phyloP scores from a whole-genome alignment of 2,329 filamentous ascomycete genomes.

The Aspergillus fijiensis region DNA sequence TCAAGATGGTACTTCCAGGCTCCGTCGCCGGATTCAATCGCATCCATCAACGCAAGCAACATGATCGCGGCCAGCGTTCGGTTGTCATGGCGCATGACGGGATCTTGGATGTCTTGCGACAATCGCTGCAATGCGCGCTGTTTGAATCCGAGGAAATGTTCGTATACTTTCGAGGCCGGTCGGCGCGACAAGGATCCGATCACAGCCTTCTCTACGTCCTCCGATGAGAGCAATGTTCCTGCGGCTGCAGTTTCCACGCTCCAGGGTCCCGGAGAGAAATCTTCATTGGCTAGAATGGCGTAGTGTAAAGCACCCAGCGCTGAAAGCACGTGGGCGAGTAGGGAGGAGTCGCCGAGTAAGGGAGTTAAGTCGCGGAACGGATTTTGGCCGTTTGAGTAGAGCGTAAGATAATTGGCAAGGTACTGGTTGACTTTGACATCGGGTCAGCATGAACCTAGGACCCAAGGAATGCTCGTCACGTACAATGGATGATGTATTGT shows the following conservation, averaged over 20 bases:
- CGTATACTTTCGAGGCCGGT: conserved; percentile 38
- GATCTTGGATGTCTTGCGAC: conserved; percentile 32
- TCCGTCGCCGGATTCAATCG: conserved; percentile 52
- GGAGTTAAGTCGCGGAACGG: conserved; percentile 51
- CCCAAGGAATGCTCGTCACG: conserved; percentile 13
- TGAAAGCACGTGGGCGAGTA: conserved; percentile 48
- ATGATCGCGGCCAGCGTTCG: conserved; percentile 48
- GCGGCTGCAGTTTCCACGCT: conserved; percentile 21
- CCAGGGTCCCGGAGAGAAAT: conserved; percentile 37
- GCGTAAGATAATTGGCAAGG: conserved; percentile 47
- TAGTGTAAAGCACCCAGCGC: conserved; percentile 52
- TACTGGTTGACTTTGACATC: conserved; percentile 33
- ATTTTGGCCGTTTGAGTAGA: conserved; percentile 50
- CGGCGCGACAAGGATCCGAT: conserved; percentile 31
- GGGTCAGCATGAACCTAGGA: conserved; percentile 17
- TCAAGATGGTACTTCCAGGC: conserved; percentile 54
- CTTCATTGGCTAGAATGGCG: conserved; percentile 39
- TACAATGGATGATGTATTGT: conserved; percentile 50
- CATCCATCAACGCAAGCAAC: conserved; percentile 51
- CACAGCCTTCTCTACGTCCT: conserved; percentile 31
- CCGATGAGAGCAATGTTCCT: conserved; percentile 21
- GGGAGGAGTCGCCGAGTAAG: conserved; percentile 45
- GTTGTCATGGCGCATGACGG: conserved; percentile 39
- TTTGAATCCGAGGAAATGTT: conserved; percentile 48
- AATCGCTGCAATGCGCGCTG: conserved; percentile 49